Evolutionary conservation across 1,284 basidiomycete species (phyloP).

Genomic region (Quambalaria eucalypti): DNA sequence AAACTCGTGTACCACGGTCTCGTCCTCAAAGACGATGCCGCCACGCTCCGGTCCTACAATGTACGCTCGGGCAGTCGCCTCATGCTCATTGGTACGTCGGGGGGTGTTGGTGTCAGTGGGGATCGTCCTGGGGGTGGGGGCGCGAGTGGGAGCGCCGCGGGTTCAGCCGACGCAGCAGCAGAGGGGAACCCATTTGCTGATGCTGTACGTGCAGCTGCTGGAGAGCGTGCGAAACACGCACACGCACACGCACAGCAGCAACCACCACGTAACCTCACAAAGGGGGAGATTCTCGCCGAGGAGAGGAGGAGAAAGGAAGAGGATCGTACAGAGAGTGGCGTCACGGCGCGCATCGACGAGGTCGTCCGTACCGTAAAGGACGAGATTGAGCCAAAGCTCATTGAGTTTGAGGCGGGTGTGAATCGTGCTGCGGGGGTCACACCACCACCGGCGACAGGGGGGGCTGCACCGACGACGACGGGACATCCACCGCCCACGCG

Average conservation of each 20-base stretch:
- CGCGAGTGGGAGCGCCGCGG: background rate
- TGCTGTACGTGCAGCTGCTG: too few species aligned
- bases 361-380: constrained; percentile 14
- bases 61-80: constrained; percentile 32
- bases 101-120: constrained; percentile 12
- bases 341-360: constrained; percentile 28
- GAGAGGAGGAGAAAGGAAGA: constrained; percentile 6
- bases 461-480: background rate
- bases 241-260: too few species aligned
- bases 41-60: constrained; percentile 27
- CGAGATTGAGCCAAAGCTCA: constrained; percentile 33
- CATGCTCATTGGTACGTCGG: constrained; percentile 25
- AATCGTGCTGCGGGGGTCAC: background rate
- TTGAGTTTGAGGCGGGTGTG: constrained; percentile 22
- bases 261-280: constrained; percentile 3
- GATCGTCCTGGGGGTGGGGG: constrained; percentile 13
- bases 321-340: constrained; percentile 18
- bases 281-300: constrained; percentile 9
- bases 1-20: constrained; percentile 35
- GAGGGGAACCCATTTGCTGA: background rate
- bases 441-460: background rate
- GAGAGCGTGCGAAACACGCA: too few species aligned
- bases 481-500: background rate
- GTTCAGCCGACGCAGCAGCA: background rate
- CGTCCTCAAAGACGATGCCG: constrained; percentile 36